A percentile compares a stretch with the other conserved stretches of the same genome.
Evolutionary conservation across 805 yeast species (phyloP).

Genomic region (Metschnikowia shivogae): DNA sequence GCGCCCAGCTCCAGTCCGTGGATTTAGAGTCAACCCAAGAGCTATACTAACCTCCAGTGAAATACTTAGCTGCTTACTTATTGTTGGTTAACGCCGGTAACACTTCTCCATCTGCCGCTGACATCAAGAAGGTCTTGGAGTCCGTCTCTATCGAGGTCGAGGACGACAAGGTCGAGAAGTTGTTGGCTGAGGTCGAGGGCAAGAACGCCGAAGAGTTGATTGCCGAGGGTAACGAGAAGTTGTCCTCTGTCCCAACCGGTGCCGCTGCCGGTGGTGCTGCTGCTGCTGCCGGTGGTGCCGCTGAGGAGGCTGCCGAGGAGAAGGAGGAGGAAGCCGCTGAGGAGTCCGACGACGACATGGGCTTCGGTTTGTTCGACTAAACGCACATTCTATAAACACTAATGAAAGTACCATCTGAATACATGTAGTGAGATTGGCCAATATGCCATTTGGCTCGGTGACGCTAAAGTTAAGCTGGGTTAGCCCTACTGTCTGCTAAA

Average conservation of each 20-base stretch:
- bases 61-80: slow-evolving; percentile 47
- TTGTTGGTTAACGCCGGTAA: slow-evolving; percentile 46
- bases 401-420: slow-evolving; percentile 1
- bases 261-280: slow-evolving; percentile 27
- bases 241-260: slow-evolving; percentile 33
- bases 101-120: slow-evolving; percentile 42
- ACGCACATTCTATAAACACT: slow-evolving; percentile 10
- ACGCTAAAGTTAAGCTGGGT: too few relatives aligned
- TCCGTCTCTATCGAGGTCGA: slow-evolving; percentile 37
- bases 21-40: neutral
- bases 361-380: slow-evolving; percentile 32
- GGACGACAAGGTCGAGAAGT: slow-evolving; percentile 31
- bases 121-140: slow-evolving; percentile 37
- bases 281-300: slow-evolving; percentile 24
- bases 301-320: slow-evolving; percentile 25
- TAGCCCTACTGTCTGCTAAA: neutral
- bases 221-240: slow-evolving; percentile 35
- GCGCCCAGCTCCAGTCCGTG: too few relatives aligned
- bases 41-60: slow-evolving; percentile 33
- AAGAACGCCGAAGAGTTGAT: slow-evolving; percentile 34
- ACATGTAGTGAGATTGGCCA: too few relatives aligned
- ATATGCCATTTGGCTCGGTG: too few relatives aligned
- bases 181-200: slow-evolving; percentile 35
- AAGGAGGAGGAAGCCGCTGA: slow-evolving; percentile 24
- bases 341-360: slow-evolving; percentile 30